Evolutionary conservation across 23 red algal species (phyloP), one percentile per base, ranked within the genome.

Genomic region (Gracilaria caudata): DNA sequence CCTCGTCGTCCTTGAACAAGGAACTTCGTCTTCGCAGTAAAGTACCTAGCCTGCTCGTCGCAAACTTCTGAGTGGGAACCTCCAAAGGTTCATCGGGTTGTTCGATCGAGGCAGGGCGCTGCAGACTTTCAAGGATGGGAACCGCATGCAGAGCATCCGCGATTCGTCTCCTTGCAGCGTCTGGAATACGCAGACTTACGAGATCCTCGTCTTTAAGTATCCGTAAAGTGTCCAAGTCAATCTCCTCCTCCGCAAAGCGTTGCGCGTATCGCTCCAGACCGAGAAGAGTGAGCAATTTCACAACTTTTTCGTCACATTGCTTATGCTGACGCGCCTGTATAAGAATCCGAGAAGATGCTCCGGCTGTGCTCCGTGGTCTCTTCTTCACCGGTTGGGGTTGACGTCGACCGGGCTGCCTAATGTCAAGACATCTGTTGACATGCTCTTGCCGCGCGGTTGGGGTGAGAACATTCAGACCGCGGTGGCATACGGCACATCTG

Each of bases 101-200:
- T 25, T 60, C 77, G 0, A 49, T 13, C 12, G 21, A 25, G 35
- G 23, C 17, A 23, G 56, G 21, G 51, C 10, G 7, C 46, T 80
- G 77, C 4, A 80, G 51, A 12, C 56, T 4, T 3, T 57, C 85
- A 25, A 89, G 72, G 41, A 89, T 78, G 26, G 68, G 85, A 16
- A 78, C 85, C 6, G 85, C 68, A 46, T 89, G 85, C 72, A 91
- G 68, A 76, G 87, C 87, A n/a, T 91, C 87, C 14, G 77, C 77
- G 70, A 91, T 81, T 29, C 87, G 76, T 24, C 87, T 49, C 26
- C 78, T 74, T 13, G 87, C 87, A 14, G 87, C 76, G 16, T 91
- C 78, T 41, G 87, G 87, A 74, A 91, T 91, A 21, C 65, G 64
- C 37, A 91, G n/a, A 4, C 33, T 36, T 11, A 66, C 75, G 59